These are phyloP conservation scores for Colletotrichum plurivorum DNA, from an alignment of 2,329 filamentous ascomycete genomes.

Conservation along the genomic window DNA sequence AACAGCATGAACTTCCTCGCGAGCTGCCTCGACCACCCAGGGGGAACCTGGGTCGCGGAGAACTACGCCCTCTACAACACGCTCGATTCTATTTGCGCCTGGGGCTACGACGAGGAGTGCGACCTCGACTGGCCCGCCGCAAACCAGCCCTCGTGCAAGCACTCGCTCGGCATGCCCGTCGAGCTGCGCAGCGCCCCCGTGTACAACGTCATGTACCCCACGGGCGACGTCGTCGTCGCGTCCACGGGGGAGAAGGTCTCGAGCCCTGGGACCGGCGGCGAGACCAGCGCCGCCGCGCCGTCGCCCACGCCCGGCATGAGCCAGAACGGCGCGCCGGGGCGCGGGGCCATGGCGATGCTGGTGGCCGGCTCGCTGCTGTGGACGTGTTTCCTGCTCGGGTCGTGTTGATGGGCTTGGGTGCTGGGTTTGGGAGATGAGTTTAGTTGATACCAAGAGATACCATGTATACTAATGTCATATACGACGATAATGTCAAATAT, in stretches of 20 bases:
- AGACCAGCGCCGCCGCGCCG: constrained; percentile 27
- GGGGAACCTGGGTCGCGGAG: constrained; percentile 61
- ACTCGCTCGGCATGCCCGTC: constrained; percentile 56
- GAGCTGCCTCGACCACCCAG: constrained; percentile 56
- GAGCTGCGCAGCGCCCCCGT: constrained; percentile 56
- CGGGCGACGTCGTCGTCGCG: constrained; percentile 57
- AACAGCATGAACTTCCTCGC: constrained; percentile 69
- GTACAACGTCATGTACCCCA: constrained; percentile 63
- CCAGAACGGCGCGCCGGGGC: constrained; percentile 17
- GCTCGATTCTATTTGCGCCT: constrained; percentile 61
- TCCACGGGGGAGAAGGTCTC: constrained; percentile 35
- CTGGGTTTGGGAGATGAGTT: background rate
- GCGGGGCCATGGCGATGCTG: background rate
- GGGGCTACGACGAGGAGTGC: constrained; percentile 63
- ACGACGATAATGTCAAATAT: constrained; percentile 36
- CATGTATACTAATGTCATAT: constrained; percentile 19
- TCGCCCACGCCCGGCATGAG: constrained; percentile 4
- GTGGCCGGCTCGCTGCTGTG: constrained; percentile 27
- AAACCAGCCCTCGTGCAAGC: constrained; percentile 62
- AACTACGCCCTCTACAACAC: constrained; percentile 68
- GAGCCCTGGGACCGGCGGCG: background rate
- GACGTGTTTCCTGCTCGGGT: constrained; percentile 16
- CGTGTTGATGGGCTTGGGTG: constrained; percentile 1
- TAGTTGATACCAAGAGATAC: constrained; percentile 30
- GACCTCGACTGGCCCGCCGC: constrained; percentile 56